Base-by-base conservation (phyloP, 2,329 filamentous ascomycete genomes). In the Calonectria pseudoturangicola region DNA sequence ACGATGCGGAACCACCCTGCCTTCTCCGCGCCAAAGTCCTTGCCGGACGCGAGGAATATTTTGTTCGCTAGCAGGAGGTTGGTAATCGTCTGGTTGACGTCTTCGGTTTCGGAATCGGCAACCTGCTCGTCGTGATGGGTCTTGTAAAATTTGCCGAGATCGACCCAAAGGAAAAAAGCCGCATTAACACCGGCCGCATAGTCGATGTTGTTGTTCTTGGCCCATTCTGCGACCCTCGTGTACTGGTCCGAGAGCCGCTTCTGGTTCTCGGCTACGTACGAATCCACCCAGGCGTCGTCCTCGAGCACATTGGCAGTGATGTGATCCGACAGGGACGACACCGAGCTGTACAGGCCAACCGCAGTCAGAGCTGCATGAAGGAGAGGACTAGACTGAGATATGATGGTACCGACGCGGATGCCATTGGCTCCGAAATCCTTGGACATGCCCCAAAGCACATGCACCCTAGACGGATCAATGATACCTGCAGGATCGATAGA, bases 371-470 rank as follows among this genome's bases (percentile, higher is more conserved):
- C 85, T 1, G 74, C 71, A 51, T 85, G 83, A 0, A 89, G 75
- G 0, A 79, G 75, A 2, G 75, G 63, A 70, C 88, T 89, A 39
- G 82, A 78, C 67, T 88, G 88, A 6, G 87, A 88, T 27, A 89
- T 82, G n/a, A 90, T 80, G 21, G 82, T 84, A 0, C 89, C 89
- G 4, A 91, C 73, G 0, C 89, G 86, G 9, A 91, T 80, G 0
- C 90, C 90, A 50, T 90, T 90, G 25, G 88, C 87, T 28, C 88
- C 88, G 79, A 92, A 92, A 79, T 91, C 89, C 75, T 89, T 87
- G 64, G 82, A 84, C 76, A 85, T 82, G 28, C 85, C 84, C 80
- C 87, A 86, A 27, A 89, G 79, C 1, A 90, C 86, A 78, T 92
- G 90, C 0, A 92, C 82, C 2, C 87, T 83, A 9, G 79, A 74